Conservation (phyloP, 2,329 filamentous ascomycete species). For the Beauveria sp. region DNA sequence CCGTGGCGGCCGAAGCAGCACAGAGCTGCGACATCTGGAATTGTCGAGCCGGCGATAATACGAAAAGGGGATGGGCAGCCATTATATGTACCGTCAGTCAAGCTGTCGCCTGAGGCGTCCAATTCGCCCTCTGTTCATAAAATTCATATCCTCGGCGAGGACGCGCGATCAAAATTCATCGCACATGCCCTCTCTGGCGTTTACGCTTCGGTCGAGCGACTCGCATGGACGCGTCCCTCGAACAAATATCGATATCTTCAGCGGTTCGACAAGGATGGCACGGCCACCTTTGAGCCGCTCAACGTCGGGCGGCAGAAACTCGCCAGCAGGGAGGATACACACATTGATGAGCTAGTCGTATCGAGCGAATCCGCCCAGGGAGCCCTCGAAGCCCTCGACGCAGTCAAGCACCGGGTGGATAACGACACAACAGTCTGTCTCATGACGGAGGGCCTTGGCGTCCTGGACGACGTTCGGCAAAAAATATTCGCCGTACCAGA, state of each 20-base stretch:
- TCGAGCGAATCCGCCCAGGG: slow-evolving; percentile 52
- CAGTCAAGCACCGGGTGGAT: slow-evolving; percentile 59
- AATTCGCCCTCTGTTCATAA: slow-evolving; percentile 28
- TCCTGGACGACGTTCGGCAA: slow-evolving; percentile 69
- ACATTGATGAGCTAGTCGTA: slow-evolving; percentile 66
- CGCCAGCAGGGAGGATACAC: slow-evolving; percentile 29
- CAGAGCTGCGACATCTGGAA: slow-evolving; percentile 14
- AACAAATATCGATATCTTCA: slow-evolving; percentile 26
- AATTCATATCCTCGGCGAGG: slow-evolving; percentile 35
- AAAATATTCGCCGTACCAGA: slow-evolving; percentile 59
- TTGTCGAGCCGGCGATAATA: slow-evolving; percentile 17
- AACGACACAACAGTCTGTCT: slow-evolving; percentile 65
- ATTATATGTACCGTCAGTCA: slow-evolving; percentile 29
- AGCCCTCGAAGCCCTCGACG: slow-evolving; percentile 44
- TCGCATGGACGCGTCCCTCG: slow-evolving; percentile 22
- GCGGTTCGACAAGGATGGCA: slow-evolving; percentile 13
- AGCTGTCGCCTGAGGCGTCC: slow-evolving; percentile 24
- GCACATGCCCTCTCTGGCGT: slow-evolving; percentile 33
- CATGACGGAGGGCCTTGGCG: slow-evolving; percentile 74
- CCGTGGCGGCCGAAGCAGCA: slow-evolving; percentile 8
- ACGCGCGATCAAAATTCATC: slow-evolving; percentile 33
- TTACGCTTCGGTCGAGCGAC: slow-evolving; percentile 32
- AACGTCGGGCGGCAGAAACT: neutral
- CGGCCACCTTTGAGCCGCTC: slow-evolving; percentile 13
- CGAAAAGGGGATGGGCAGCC: slow-evolving; percentile 13